Percentiles rank a stretch among this genome's conserved stretches.
Conservation (phyloP, 164 flowering plant genomes). For the Magnolia sinica region DNA sequence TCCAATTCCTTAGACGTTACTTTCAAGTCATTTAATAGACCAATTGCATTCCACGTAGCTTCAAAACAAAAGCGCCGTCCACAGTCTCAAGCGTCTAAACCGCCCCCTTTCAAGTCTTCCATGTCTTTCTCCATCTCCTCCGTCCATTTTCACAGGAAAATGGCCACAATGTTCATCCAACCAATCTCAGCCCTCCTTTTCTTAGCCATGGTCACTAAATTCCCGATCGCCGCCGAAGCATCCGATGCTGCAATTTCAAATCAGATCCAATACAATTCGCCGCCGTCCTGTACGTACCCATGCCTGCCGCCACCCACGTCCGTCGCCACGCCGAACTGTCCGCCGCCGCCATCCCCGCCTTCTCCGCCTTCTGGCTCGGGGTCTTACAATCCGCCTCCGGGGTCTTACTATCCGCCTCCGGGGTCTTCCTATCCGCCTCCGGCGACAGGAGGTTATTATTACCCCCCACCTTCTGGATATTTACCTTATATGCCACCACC, state of each 20-base stretch:
- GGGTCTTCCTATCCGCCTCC: background rate
- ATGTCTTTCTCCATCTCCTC: background rate
- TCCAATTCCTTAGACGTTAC: background rate
- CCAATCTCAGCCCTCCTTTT: background rate
- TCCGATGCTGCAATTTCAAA: background rate
- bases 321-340: background rate
- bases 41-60: background rate
- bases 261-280: background rate
- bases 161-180: background rate
- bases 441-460: background rate
- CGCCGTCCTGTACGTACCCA: background rate
- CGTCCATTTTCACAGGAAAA: background rate
- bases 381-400: too few species aligned
- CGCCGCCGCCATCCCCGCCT: background rate
- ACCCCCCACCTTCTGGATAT: background rate
- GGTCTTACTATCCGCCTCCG: background rate
- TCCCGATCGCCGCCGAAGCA: background rate
- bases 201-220: background rate
- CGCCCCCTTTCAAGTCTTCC: background rate
- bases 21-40: background rate
- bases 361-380: background rate
- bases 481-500: background rate
- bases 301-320: background rate
- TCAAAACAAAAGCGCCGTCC: background rate
- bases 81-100: background rate